Conservation (phyloP, 768 basidiomycete genomes). For the Cystofilobasidium ferigula region DNA sequence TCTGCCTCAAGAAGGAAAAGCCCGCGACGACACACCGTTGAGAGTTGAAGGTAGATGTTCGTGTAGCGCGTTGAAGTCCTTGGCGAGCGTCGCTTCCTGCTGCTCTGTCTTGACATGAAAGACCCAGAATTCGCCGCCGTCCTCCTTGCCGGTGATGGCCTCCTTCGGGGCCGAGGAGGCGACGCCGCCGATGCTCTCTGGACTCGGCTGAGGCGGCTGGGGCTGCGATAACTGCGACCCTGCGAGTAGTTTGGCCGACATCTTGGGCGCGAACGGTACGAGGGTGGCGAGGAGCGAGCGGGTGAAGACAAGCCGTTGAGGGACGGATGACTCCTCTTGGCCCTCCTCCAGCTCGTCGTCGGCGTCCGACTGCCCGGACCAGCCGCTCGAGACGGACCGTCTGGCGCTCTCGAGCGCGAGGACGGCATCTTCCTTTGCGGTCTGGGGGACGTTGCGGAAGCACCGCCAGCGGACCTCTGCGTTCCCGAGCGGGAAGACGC, state of each 20-base stretch:
- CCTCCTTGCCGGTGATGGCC: neutral
- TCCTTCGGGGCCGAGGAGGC: neutral
- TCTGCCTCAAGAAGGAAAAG: neutral
- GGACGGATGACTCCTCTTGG: neutral
- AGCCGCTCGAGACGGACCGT: neutral
- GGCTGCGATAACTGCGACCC: neutral
- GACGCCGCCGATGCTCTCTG: neutral
- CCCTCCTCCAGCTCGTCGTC: slow-evolving; percentile 4
- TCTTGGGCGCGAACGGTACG: neutral
- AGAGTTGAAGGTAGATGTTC: neutral
- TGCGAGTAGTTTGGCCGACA: neutral
- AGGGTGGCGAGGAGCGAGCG: neutral
- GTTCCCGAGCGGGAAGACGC: neutral
- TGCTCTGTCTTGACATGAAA: neutral
- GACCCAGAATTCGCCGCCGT: neutral
- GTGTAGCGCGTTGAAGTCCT: neutral
- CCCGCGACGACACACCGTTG: neutral
- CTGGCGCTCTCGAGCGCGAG: neutral
- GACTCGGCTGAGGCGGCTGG: slow-evolving; percentile 1
- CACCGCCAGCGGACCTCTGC: neutral
- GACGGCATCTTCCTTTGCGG: neutral
- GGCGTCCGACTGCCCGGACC: neutral
- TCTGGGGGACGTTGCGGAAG: neutral
- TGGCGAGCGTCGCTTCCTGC: neutral
- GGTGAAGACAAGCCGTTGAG: neutral